These are phyloP conservation scores for Turritis glabra DNA, from an alignment of 345 rosid genomes.

Conservation along the genomic window DNA sequence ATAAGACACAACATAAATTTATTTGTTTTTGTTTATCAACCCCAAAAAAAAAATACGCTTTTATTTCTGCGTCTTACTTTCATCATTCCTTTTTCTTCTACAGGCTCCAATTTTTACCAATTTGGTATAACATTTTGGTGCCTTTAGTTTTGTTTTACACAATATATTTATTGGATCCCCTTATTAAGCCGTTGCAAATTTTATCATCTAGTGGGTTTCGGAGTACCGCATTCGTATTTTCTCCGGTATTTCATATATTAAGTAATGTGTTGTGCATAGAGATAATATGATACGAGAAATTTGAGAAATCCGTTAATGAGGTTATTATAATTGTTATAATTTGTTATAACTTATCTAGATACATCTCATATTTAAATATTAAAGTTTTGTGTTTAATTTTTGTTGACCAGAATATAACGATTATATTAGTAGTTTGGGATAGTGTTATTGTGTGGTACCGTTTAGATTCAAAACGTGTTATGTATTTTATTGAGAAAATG, in stretches of 20 bases:
- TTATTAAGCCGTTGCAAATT: neutral
- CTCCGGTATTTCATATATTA: neutral
- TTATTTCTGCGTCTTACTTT: conserved; percentile 10
- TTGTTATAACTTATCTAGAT: neutral
- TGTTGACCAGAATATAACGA: neutral
- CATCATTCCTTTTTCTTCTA: neutral
- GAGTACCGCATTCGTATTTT: neutral
- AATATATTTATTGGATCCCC: neutral
- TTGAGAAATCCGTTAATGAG: neutral
- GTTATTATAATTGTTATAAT: neutral
- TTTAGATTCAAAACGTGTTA: neutral
- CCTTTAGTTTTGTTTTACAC: neutral
- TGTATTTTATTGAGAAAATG: no score
- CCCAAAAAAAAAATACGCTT: neutral
- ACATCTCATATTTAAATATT: neutral
- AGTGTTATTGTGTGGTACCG: neutral
- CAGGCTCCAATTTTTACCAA: conserved; percentile 19
- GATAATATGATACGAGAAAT: neutral
- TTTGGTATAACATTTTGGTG: conserved; percentile 12
- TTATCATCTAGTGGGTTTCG: neutral
- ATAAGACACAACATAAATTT: conserved; percentile 13
- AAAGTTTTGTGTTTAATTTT: neutral
- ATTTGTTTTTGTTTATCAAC: neutral
- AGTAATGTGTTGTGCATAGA: neutral
- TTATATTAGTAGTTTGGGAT: neutral